Base-by-base conservation (phyloP, 2,329 filamentous ascomycete species). In the Nectriaceae sp. region DNA sequence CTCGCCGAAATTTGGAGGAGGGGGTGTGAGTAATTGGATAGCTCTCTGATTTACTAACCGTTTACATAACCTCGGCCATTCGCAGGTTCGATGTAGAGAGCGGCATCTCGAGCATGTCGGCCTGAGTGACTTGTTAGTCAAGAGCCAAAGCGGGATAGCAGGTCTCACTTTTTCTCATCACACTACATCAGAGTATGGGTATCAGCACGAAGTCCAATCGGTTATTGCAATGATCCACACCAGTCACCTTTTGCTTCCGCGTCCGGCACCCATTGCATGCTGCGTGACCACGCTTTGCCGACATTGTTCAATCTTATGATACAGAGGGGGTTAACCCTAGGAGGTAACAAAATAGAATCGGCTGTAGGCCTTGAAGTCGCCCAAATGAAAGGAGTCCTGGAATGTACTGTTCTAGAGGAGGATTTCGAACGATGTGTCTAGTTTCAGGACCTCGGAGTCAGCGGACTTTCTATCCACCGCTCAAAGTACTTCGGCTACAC, bases 221-320 rank as follows among this genome's bases (percentile, higher is more conserved):
- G 6, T 11, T 11, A 37, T 18, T 37, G 33, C 6, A 18, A 11
- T 16, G 10, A 18, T 11, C 16, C 33, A 37, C 10, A 11, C 16
- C 16, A 11, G 6, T 20, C n/a, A 55, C 56, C 54, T 59, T 59
- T 47, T 56, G 56, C 42, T 59, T 59, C 21, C 55, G 44, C 15
- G 50, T 29, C n/a, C 56, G 56, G 38, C 56, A 59, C 6, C 45
- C 50, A 16, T 54, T 52, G 42, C 56, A 59, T 2, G 56, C 56
- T 4, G 56, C 56, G 5, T 47, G 50, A 24, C 56, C 55, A 24
- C 56, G 46, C 5, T 33, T n/a, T 15, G 19, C 21, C 5, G 10
- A 20, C 42, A 42, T 33, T 38, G 18, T 18, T 37, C 11, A 6
- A 18, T 6, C 6, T 11, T 18, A 18, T 37, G 11, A 6, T 37